Base-by-base conservation (phyloP, 1,284 basidiomycete species). In the Rhodotorula sp. region DNA sequence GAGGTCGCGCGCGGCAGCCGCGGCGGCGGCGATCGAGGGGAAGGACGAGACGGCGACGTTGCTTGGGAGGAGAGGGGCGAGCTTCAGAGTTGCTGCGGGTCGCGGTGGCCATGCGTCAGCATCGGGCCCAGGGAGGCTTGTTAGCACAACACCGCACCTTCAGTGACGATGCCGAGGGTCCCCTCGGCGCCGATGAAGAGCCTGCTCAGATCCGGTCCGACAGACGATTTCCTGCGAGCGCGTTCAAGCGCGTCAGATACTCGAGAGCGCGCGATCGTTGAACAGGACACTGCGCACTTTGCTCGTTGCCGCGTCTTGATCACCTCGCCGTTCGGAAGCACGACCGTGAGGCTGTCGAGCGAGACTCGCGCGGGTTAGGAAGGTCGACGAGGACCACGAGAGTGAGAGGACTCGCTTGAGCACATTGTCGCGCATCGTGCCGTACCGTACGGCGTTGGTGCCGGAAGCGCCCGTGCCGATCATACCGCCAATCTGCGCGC, bases 181-280 rank as follows among this genome's bases (percentile, higher is more conserved):
- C 95, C 95, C 80, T 98, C 95, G 0, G 93, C 91, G 25, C 95
- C 94, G 64, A 97, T 91, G 82, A 97, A 97, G 23, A 97, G 82
- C 77, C 95, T 93, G 1, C 93, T 95, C 1, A 88, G 84, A 78
- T 98, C 94, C 66, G 92, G 94, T 2, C 95, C 95, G 0, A 93
- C 93, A 0, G 91, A 90, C 0, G 92, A 95, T 80, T 97, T 97
- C 60, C 85, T 73, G 75, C 45, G 50, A 10, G 8, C 7, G 50
- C 16, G 27, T 12, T 0, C 7, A 42, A 14, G 64, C 8, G 21
- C 4, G 34, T 50, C 5, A 52, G 34, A 34, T 34, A 34, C 34
- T 34, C 34, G 34, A 34, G 34, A 34, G 57, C n/a, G 17, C 34
- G 45, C 1, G 8, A 21, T 25, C 1, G 41, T 42, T 8, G 46